A percentile compares a stretch with the other conserved stretches of the same genome.
These are phyloP conservation scores for Wallemia hederae DNA, from an alignment of 1,284 basidiomycete species.

Conservation along the genomic window DNA sequence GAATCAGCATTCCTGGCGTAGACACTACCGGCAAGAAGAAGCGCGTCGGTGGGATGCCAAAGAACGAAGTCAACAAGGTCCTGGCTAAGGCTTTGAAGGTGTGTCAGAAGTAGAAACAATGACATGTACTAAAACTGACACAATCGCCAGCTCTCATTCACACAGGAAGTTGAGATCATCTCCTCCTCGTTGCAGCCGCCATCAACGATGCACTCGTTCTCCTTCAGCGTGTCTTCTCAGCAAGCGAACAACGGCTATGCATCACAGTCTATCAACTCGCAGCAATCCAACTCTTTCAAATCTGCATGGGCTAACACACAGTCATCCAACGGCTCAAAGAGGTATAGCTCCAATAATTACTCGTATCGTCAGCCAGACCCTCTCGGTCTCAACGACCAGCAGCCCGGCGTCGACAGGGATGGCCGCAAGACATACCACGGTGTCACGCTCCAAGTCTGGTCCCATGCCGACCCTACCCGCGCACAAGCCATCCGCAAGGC, in stretches of 20 bases:
- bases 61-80: constrained; percentile 60
- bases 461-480: constrained; percentile 61
- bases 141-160: constrained; percentile 37
- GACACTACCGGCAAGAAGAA: constrained; percentile 26
- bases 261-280: neutral
- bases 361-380: constrained; percentile 24
- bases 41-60: constrained; percentile 31
- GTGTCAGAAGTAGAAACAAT: constrained; percentile 11
- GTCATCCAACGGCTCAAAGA: neutral
- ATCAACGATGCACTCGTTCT: constrained; percentile 73
- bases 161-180: constrained; percentile 76
- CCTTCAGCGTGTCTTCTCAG: constrained; percentile 24
- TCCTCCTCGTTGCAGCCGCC: constrained; percentile 69
- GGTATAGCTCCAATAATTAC: neutral
- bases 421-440: constrained; percentile 40
- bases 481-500: constrained; percentile 16
- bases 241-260: neutral
- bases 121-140: neutral
- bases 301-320: neutral
- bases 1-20: constrained; percentile 23
- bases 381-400: constrained; percentile 38
- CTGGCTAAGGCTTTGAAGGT: constrained; percentile 70
- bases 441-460: constrained; percentile 74
- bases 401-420: constrained; percentile 2
- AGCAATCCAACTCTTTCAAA: neutral